Conservation (phyloP, 2,329 filamentous ascomycete species). For the Sporothrix sp. region DNA sequence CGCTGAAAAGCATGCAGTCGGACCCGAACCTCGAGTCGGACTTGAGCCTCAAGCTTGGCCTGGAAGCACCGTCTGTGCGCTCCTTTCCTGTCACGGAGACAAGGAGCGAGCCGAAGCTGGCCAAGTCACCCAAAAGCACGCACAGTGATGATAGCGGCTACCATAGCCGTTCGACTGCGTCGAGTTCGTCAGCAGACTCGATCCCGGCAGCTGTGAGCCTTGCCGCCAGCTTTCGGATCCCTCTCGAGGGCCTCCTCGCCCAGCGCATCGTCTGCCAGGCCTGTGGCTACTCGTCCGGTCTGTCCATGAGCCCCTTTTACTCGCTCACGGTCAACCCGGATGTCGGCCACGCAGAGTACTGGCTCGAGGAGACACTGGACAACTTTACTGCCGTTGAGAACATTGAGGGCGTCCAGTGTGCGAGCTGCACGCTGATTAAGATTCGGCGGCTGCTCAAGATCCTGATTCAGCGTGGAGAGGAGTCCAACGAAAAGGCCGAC, state of each 20-base stretch:
- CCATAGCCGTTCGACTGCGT: constrained; percentile 31
- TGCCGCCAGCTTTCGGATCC: constrained; percentile 48
- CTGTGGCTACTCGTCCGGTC: constrained; percentile 79
- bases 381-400: constrained; percentile 75
- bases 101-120: not conserved
- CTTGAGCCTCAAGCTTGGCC: constrained; percentile 1
- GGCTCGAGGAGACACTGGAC: constrained; percentile 70
- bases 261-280: constrained; percentile 80
- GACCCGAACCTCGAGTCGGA: constrained; percentile 33
- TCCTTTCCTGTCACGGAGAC: not conserved
- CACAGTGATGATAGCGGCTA: constrained; percentile 50
- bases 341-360: constrained; percentile 48
- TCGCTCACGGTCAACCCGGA: constrained; percentile 81
- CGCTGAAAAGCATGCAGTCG: constrained; percentile 27
- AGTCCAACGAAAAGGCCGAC: constrained; percentile 26
- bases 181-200: constrained; percentile 25
- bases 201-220: constrained; percentile 26
- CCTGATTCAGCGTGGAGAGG: constrained; percentile 33
- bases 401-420: constrained; percentile 84
- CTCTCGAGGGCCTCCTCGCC: constrained; percentile 76
- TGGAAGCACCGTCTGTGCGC: not conserved
- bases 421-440: constrained; percentile 74
- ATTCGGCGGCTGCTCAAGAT: constrained; percentile 38
- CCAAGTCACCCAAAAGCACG: constrained; percentile 17
- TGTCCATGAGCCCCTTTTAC: constrained; percentile 88